Evolutionary conservation across 1,284 basidiomycete species (phyloP), one percentile per base, ranked within the genome.

Genomic region (Dichomitus squalens): DNA sequence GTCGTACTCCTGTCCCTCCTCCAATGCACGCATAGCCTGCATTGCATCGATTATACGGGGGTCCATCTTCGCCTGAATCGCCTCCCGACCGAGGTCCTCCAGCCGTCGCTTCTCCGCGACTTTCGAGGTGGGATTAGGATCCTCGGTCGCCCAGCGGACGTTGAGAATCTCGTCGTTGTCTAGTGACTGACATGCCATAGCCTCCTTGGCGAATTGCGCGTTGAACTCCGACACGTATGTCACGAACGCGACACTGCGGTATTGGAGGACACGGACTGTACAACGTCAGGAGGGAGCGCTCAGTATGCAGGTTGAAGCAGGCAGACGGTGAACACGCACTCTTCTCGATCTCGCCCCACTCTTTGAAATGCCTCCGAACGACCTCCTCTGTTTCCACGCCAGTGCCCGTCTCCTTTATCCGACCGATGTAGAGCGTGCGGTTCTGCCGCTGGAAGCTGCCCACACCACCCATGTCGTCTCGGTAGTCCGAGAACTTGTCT

Each of bases 391-490:
- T 95, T 73, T 97, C 94, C 8, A 82, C 79, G 12, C 92, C 93
- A 52, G 84, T 88, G 0, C 93, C 93, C 1, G 89, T 93, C 78
- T 97, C 95, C 71, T 91, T 92, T 64, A 99, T 95, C 61, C 95
- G 83, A 2, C 95, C 96, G 44, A 99, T 87, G 72, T 99, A 99
- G 18, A 99, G 73, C 41, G 97, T 99, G 59, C 96, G 79, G 73
- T 99, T 99, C 72, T 95, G 87, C 39, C 95, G 79, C 69, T 90
- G 92, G 76, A 99, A 98, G 54, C 92, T 94, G 20, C 96, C 96
- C 23, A 98, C 96, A 73, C 96, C 96, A 66, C 96, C 97, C 96
- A 99, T 99, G 75, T 99, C 97, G 72, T 99, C 96, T 63, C 96
- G 82, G 76, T 98, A 99, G 73, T 96, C 95, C 1, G 95, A 82